Percentiles rank a stretch among this genome's conserved stretches.
Evolutionary conservation across 352 stramenopile genomes (phyloP).

Genomic region (Globisporangium cylindrosporum): DNA sequence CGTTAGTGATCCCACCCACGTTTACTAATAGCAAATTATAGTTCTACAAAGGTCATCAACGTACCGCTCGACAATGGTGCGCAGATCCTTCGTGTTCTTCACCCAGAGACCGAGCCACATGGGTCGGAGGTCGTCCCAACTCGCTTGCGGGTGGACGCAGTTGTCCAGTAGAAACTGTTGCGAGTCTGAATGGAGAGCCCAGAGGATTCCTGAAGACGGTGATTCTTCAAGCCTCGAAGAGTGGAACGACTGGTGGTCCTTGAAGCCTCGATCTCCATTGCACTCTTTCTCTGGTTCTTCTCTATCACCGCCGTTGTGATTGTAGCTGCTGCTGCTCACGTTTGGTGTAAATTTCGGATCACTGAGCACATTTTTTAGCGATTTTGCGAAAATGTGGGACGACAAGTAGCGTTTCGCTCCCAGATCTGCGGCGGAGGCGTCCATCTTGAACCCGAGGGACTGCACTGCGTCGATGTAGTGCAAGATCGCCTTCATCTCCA

Average conservation of each 20-base stretch:
- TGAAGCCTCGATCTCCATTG: background rate
- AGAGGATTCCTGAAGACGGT: constrained; percentile 71
- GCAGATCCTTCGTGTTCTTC: constrained; percentile 69
- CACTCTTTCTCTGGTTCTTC: constrained; percentile 13
- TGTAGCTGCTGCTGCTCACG: constrained; percentile 11
- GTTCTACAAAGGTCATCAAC: background rate
- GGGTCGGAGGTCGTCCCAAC: constrained; percentile 61
- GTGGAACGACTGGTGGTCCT: background rate
- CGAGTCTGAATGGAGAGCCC: constrained; percentile 82
- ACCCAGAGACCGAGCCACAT: constrained; percentile 82
- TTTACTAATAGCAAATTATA: background rate
- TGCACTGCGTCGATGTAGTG: constrained; percentile 68
- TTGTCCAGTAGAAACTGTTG: constrained; percentile 74
- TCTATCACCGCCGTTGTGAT: background rate
- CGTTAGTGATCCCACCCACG: background rate
- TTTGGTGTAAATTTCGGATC: constrained; percentile 18
- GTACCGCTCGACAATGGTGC: constrained; percentile 62
- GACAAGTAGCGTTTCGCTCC: constrained; percentile 74
- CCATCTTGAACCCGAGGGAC: constrained; percentile 71
- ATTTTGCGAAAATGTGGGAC: constrained; percentile 63
- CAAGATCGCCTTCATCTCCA: constrained; percentile 73
- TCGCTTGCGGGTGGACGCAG: constrained; percentile 50
- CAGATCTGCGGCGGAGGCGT: constrained; percentile 72
- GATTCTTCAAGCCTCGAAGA: constrained; percentile 37
- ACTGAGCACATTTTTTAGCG: constrained; percentile 44